phyloP scores from a whole-genome alignment of 1,139 yeast genomes.

The Yamadazyma membranifaciens region DNA sequence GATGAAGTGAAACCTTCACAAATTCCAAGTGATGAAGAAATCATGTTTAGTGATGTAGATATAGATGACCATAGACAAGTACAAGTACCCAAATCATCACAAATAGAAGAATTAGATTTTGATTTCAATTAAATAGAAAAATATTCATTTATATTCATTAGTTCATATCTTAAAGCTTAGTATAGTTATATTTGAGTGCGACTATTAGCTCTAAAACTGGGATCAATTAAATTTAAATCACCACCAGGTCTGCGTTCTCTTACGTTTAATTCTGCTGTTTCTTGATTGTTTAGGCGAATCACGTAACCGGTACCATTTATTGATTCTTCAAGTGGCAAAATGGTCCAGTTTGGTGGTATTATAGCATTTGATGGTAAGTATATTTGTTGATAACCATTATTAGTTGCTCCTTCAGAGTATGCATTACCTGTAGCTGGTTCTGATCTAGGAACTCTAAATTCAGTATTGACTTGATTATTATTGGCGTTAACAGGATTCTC shows the following conservation, averaged over 20 bases:
- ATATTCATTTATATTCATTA: conserved; percentile 4
- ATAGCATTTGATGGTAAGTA: conserved; percentile 25
- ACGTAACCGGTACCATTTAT: conserved; percentile 15
- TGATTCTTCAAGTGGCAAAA: conserved; percentile 25
- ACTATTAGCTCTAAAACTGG: conserved; percentile 3
- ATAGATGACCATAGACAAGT: not conserved
- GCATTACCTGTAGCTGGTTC: not conserved
- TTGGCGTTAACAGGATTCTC: conserved; percentile 1
- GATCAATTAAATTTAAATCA: conserved; percentile 14
- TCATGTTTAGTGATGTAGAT: conserved; percentile 7
- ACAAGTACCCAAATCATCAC: conserved; percentile 6
- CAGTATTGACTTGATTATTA: not conserved
- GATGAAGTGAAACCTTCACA: conserved; percentile 4
- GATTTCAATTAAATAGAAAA: conserved; percentile 1
- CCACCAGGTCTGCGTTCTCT: conserved; percentile 12
- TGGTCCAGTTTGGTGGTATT: conserved; percentile 36
- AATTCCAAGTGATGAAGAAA: conserved; percentile 5
- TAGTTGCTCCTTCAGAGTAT: not conserved
- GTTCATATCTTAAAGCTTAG: not conserved
- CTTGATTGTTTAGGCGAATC: conserved; percentile 20
- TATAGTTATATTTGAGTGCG: no score
- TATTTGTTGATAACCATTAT: conserved; percentile 20
- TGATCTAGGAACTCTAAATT: not conserved
- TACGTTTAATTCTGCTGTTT: conserved; percentile 17
- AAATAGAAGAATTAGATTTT: conserved; percentile 5